phyloP scores from a whole-genome alignment of 176 grass and related monocot species.

The Eleusine coracana region DNA sequence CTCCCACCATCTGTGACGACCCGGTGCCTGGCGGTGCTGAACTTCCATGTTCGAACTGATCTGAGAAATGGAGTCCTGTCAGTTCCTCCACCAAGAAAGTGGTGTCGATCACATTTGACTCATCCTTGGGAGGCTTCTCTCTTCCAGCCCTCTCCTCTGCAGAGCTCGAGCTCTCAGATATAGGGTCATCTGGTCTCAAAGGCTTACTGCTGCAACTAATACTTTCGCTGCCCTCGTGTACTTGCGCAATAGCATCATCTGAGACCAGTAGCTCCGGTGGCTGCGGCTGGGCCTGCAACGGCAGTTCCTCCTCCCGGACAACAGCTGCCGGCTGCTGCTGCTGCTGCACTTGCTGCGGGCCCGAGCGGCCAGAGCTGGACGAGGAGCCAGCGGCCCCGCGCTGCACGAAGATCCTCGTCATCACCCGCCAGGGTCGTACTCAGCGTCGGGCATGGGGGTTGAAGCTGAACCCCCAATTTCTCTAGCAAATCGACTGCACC shows the following conservation, averaged over 20 bases:
- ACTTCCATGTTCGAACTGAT: slow-evolving; percentile 53
- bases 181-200: slow-evolving; percentile 35
- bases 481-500: slow-evolving; percentile 17
- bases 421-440: slow-evolving; percentile 51
- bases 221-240: slow-evolving; percentile 44
- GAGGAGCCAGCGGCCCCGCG: slow-evolving; percentile 79
- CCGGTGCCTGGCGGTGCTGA: slow-evolving; percentile 39
- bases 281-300: slow-evolving; percentile 44
- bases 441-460: slow-evolving; percentile 39
- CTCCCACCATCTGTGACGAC: slow-evolving; percentile 47
- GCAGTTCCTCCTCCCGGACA: slow-evolving; percentile 53
- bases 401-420: slow-evolving; percentile 97
- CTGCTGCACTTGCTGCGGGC: slow-evolving; percentile 48
- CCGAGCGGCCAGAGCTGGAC: slow-evolving; percentile 64
- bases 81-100: slow-evolving; percentile 50
- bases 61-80: slow-evolving; percentile 45
- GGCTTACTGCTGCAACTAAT: slow-evolving; percentile 47
- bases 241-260: slow-evolving; percentile 40
- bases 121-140: slow-evolving; percentile 58
- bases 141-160: slow-evolving; percentile 44
- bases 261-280: slow-evolving; percentile 41
- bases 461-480: slow-evolving; percentile 23
- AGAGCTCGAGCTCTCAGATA: slow-evolving; percentile 41
- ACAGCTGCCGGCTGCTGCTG: slow-evolving; percentile 43
- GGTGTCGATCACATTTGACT: slow-evolving; percentile 44